A percentile compares a stretch with the other conserved stretches of the same genome.
These are phyloP conservation scores for Rasamsonia emersonii DNA, from an alignment of 2,329 filamentous ascomycete species.

Conservation along the genomic window DNA sequence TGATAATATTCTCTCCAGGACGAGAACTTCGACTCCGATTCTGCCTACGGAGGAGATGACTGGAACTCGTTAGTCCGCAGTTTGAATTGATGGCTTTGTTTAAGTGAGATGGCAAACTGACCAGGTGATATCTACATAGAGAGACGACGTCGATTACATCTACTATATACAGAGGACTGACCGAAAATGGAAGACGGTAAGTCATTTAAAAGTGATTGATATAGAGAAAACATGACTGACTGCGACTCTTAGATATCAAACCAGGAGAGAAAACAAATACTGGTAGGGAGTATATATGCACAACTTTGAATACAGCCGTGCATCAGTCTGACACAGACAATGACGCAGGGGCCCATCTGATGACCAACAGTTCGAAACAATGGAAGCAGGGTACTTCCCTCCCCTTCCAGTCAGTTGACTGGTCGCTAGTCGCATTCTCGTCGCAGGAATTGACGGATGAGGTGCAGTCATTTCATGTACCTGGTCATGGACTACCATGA, in stretches of 20 bases:
- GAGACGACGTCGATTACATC: slow-evolving; percentile 19
- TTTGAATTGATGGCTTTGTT: too few species aligned
- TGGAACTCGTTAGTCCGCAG: slow-evolving; percentile 5
- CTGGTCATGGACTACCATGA: slow-evolving; percentile 12
- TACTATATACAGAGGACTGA: slow-evolving; percentile 14
- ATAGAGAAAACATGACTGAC: too few species aligned
- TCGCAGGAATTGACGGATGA: background rate
- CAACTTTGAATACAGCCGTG: background rate
- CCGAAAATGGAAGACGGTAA: slow-evolving; percentile 16
- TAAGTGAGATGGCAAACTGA: too few species aligned
- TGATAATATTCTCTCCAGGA: too few species aligned
- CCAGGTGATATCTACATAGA: slow-evolving; percentile 4
- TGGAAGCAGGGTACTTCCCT: slow-evolving; percentile 12
- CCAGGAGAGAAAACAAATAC: slow-evolving; percentile 12
- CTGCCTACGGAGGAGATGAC: slow-evolving; percentile 4
- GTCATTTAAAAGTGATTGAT: too few species aligned
- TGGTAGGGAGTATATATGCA: slow-evolving; percentile 3
- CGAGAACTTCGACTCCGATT: slow-evolving; percentile 4
- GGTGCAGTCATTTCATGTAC: slow-evolving; percentile 12
- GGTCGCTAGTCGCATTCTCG: too few species aligned
- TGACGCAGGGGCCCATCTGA: slow-evolving; percentile 4
- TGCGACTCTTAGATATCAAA: slow-evolving; percentile 12
- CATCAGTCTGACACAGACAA: background rate
- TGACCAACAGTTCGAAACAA: slow-evolving; percentile 16
- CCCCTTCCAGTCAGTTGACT: too few species aligned